phyloP scores from a whole-genome alignment of 73 alveolate genomes.

The Paramecium sexaurelia region DNA sequence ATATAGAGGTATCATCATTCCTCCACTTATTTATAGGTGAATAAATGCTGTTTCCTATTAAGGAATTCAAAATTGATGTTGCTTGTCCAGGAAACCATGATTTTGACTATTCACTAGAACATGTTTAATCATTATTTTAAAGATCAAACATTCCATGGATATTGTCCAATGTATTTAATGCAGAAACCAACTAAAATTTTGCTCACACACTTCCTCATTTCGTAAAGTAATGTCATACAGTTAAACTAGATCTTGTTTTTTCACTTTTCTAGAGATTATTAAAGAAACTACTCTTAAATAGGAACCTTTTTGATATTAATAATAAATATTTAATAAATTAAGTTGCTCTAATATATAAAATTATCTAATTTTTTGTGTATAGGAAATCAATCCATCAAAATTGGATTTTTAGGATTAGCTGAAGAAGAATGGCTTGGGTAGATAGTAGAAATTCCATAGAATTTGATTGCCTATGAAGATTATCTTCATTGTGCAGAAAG shows the following conservation, averaged over 20 bases:
- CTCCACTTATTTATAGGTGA: constrained; percentile 69
- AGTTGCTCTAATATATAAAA: no score
- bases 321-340: no score
- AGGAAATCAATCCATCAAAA: constrained; percentile 50
- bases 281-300: no score
- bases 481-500: constrained; percentile 36
- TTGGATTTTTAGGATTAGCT: constrained; percentile 76
- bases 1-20: background rate
- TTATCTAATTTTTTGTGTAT: no score
- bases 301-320: no score
- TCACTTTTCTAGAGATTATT: no score
- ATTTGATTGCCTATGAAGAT: constrained; percentile 35
- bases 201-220: background rate
- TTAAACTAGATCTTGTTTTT: no score
- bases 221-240: background rate
- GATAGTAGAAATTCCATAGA: constrained; percentile 8
- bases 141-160: background rate
- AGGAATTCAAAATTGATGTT: constrained; percentile 72
- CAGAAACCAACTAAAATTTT: background rate
- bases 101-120: background rate
- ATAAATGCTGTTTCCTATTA: constrained; percentile 78
- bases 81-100: constrained; percentile 72
- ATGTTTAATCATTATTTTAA: background rate
- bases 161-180: background rate
- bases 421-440: constrained; percentile 78